Base-by-base conservation (phyloP, 805 yeast species). In the Lipomyces yamadae region DNA sequence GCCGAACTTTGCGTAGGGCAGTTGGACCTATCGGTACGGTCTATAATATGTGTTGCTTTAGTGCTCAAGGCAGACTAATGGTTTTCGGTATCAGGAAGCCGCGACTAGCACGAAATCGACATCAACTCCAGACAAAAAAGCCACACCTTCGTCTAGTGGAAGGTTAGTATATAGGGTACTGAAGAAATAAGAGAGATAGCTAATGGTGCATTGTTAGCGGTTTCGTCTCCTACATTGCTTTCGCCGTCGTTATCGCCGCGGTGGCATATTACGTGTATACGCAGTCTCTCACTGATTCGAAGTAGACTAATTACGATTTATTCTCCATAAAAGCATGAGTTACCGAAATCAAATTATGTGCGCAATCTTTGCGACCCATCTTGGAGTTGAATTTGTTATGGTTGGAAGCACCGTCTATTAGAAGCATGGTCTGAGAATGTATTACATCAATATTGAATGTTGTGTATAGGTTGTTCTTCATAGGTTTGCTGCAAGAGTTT, bases 1-100 rank as follows among this genome's bases (percentile, higher is more conserved):
- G 82, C 80, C 56, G 86, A 84, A 53, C 81, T 92, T 76, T 81
- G 84, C 72, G 84, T 95, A 66, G 99, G 99, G 72, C 88, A 84
- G 62, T 83, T 94, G 61, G 93, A 92, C 75, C 90, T 80, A 30
- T 70, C 69, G 39, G 83, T 74, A 69, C 8, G 70, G 52, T 18
- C 2, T 50, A 24, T 11, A 11, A 32, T 45, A 24, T 52, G n/a
- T 42, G 24, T 42, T 7, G 48, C 55, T 15, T 18, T n/a, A 37
- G n/a, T 6, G 8, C 55, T 52, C 15, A 11, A 10, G n/a, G 29
- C 29, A 52, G 29, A 18, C 33, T 34, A 32, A 33, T 45, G 24
- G 18, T 30, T 48, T 3, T 55, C 4, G 18, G 6, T n/a, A 6
- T 15, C 48, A 61, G 61, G 61, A 56, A 18, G 48, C 30, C 7